Percentiles rank a stretch among this genome's conserved stretches.
These are phyloP conservation scores for Naegleria fowleri DNA, from an alignment of 208 protist genomes.

Conservation along the genomic window DNA sequence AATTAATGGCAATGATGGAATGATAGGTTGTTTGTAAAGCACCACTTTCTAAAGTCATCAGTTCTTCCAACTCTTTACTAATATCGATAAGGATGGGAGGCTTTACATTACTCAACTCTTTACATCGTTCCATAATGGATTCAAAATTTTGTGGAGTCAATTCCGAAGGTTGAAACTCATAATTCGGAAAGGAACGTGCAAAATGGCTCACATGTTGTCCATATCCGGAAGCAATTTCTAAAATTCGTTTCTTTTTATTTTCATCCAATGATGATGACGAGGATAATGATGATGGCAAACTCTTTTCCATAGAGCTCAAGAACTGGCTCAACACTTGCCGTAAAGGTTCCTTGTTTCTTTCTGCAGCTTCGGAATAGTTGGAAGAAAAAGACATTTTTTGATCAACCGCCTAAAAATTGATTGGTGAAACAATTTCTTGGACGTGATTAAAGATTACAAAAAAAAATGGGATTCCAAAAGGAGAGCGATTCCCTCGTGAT, in stretches of 20 bases:
- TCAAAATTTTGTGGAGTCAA: neutral
- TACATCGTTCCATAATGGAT: neutral
- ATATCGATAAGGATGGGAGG: neutral
- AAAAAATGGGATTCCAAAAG: no score
- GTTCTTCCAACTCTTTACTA: no score
- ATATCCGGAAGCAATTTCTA: constrained; percentile 5
- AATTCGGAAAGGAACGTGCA: neutral
- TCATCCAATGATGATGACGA: neutral
- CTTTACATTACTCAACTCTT: neutral
- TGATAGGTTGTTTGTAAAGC: neutral
- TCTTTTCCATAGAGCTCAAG: neutral
- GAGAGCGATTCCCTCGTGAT: no score
- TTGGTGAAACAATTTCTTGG: no score
- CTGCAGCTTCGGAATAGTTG: neutral
- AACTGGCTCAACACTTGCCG: neutral
- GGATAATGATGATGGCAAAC: no score
- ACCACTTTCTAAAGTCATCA: no score
- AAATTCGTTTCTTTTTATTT: neutral
- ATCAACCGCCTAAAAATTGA: no score
- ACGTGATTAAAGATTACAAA: no score
- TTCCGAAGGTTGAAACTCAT: neutral
- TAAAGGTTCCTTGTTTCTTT: constrained; percentile 9
- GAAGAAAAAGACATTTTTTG: no score
- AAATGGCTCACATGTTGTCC: constrained; percentile 12
- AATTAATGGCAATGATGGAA: neutral